Percentiles rank a stretch among this genome's conserved stretches.
These are phyloP conservation scores for Herpotrichia juniperi DNA, from an alignment of 2,329 filamentous ascomycete genomes.

Conservation along the genomic window DNA sequence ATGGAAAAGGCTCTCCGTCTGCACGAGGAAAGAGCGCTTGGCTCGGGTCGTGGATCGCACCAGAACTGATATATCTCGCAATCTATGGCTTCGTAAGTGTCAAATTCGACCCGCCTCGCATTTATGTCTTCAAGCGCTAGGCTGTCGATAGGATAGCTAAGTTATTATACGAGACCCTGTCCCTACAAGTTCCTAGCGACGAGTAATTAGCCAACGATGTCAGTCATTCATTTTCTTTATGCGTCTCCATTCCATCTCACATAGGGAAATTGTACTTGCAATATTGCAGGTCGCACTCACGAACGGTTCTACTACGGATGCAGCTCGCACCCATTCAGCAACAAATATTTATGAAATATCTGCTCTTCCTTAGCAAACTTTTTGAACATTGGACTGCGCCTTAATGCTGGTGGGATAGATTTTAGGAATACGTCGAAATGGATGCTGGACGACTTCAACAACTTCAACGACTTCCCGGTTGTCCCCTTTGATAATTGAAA, in stretches of 20 bases:
- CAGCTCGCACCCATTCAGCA: not conserved
- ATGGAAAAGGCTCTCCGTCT: conserved; percentile 34
- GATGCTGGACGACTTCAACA: conserved; percentile 25
- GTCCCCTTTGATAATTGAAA: not conserved
- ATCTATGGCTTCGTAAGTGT: conserved; percentile 36
- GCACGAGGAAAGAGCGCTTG: conserved; percentile 39
- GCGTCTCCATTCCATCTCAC: too few relatives aligned
- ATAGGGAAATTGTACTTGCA: not conserved
- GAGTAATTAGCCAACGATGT: conserved; percentile 18
- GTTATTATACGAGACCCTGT: conserved; percentile 25
- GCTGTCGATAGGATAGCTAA: conserved; percentile 24
- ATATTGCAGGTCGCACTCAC: not conserved
- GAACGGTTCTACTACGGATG: not conserved
- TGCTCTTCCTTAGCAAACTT: conserved; percentile 1
- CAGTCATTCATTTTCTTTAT: not conserved
- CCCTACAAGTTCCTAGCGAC: conserved; percentile 18
- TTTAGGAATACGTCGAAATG: conserved; percentile 13
- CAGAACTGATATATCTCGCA: conserved; percentile 44
- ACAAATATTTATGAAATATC: not conserved
- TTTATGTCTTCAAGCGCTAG: conserved; percentile 25
- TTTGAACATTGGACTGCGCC: conserved; percentile 4
- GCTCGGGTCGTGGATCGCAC: conserved; percentile 42
- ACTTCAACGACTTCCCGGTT: conserved; percentile 16
- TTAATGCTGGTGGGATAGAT: conserved; percentile 19
- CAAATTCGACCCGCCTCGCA: conserved; percentile 24